A percentile compares a stretch with the other conserved stretches of the same genome.
Conservation (phyloP, 2,329 filamentous ascomycete species). For the Colletotrichum graminicola region DNA sequence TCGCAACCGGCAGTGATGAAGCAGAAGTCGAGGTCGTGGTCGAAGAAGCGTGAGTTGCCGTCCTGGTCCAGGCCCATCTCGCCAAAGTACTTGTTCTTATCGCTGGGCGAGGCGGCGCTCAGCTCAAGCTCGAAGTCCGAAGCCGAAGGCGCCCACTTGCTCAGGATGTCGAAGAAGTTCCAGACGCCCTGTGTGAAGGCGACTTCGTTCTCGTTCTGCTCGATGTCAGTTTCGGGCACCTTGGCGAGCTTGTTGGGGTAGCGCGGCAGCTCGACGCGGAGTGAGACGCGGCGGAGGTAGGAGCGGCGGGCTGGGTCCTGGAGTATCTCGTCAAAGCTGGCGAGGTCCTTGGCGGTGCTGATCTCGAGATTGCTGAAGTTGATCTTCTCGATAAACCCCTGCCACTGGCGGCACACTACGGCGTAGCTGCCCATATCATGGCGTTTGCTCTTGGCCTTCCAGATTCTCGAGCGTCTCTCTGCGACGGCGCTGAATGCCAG, state of each 20-base stretch:
- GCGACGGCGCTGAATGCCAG: conserved; percentile 27
- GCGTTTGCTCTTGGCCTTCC: conserved; percentile 24
- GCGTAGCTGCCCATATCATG: conserved; percentile 44
- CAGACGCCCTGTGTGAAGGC: conserved; percentile 45
- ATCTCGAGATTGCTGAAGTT: conserved; percentile 45
- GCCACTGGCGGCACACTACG: conserved; percentile 47
- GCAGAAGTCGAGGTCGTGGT: conserved; percentile 45
- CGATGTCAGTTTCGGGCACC: conserved; percentile 44
- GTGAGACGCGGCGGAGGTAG: conserved; percentile 43
- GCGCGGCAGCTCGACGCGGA: conserved; percentile 44
- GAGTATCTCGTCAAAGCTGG: conserved; percentile 44
- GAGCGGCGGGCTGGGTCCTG: conserved; percentile 43
- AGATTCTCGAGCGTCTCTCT: conserved; percentile 21
- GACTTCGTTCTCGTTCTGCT: conserved; percentile 46
- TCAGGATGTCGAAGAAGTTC: conserved; percentile 46
- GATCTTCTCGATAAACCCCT: conserved; percentile 45
- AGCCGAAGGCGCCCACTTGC: conserved; percentile 42
- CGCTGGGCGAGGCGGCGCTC: conserved; percentile 44
- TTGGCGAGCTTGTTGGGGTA: conserved; percentile 42
- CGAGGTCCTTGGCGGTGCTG: conserved; percentile 40
- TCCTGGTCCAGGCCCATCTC: conserved; percentile 44
- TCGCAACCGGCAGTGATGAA: conserved; percentile 42
- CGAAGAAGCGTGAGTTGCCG: conserved; percentile 46
- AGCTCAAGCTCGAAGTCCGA: conserved; percentile 46
- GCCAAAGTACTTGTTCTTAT: conserved; percentile 43